Percentiles rank a stretch among this genome's conserved stretches.
Evolutionary conservation across 768 basidiomycete genomes (phyloP).

Genomic region (Auriculariales sp.): DNA sequence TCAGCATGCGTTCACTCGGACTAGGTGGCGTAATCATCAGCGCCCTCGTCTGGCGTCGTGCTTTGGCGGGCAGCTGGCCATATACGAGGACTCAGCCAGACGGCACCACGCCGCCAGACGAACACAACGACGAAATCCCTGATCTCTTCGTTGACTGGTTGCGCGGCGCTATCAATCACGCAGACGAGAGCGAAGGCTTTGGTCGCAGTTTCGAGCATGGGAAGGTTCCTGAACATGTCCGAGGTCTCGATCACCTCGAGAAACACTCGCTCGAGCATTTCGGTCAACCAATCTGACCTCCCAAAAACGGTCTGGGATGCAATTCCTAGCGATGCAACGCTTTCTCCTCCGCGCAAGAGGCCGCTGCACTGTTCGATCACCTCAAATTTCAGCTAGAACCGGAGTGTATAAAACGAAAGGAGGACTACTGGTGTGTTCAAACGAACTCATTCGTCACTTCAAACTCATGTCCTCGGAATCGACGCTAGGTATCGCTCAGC

Average conservation of each 20-base stretch:
- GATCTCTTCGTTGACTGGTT: not conserved
- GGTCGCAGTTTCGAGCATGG: not conserved
- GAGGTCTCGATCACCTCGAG: not conserved
- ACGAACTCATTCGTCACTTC: too few relatives aligned
- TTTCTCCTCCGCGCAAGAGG: not conserved
- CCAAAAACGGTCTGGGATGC: not conserved
- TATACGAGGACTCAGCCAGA: not conserved
- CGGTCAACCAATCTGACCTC: not conserved
- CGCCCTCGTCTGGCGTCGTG: too few relatives aligned
- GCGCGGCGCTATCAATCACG: not conserved
- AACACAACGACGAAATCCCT: not conserved
- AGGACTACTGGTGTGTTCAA: not conserved
- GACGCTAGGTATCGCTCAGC: not conserved
- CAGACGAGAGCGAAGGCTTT: not conserved
- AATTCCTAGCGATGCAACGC: not conserved
- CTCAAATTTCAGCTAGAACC: not conserved
- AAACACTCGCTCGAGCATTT: not conserved
- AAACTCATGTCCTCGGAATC: too few relatives aligned
- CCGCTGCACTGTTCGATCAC: not conserved
- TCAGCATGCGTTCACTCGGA: too few relatives aligned
- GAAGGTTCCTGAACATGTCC: not conserved
- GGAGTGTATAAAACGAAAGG: not conserved
- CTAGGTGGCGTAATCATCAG: too few relatives aligned
- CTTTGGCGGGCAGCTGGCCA: slow-evolving; percentile 6
- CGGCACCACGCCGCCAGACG: not conserved